A percentile compares a stretch with the other conserved stretches of the same genome.
Conservation (phyloP, 306 rosid species). For the Mimosa bimucronata region DNA sequence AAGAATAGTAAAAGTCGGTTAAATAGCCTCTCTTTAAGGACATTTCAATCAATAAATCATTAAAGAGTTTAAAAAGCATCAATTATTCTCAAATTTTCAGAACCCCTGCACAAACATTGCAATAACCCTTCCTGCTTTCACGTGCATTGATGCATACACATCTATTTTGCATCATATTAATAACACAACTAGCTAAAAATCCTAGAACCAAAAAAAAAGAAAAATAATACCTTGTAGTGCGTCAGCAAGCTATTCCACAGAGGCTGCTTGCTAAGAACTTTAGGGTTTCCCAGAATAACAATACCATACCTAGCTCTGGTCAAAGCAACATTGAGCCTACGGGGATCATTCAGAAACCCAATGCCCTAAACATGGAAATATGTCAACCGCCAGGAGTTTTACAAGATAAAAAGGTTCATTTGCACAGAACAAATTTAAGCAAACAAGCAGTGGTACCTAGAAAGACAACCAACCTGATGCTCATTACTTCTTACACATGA, state of each 20-base stretch:
- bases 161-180: constrained; percentile 17
- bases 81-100: constrained; percentile 2
- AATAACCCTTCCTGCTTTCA: constrained; percentile 16
- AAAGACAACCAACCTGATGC: constrained; percentile 79
- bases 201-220: constrained; percentile 6
- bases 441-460: constrained; percentile 1
- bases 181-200: constrained; percentile 1
- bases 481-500: constrained; percentile 99
- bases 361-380: constrained; percentile 68
- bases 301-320: constrained; percentile 99
- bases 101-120: constrained; percentile 2
- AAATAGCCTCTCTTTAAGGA: neutral
- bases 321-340: constrained; percentile 97
- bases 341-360: constrained; percentile 96
- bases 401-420: neutral
- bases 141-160: neutral
- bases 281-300: constrained; percentile 97
- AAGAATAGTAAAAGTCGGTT: neutral
- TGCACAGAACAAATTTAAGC: neutral
- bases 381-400: constrained; percentile 30
- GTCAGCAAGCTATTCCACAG: constrained; percentile 96
- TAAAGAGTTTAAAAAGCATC: neutral
- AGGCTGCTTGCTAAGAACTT: constrained; percentile 97
- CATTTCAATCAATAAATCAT: constrained; percentile 13
- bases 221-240: constrained; percentile 98